These are phyloP conservation scores for Cladosporium sphaerospermum DNA, from an alignment of 2,329 filamentous ascomycete species.

Conservation along the genomic window DNA sequence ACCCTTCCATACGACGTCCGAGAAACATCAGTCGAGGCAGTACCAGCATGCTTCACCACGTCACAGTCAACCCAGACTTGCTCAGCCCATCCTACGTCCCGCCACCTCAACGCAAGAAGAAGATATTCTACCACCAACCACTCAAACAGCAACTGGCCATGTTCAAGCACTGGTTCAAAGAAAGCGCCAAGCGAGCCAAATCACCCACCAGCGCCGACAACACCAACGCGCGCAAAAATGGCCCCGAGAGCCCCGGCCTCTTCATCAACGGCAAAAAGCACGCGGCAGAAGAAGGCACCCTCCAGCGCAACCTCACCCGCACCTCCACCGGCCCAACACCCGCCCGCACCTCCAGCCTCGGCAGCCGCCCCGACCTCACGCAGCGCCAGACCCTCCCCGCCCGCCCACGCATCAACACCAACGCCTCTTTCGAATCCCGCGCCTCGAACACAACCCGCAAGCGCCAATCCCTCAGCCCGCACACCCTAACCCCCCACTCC, in stretches of 20 bases:
- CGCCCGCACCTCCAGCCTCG: constrained; percentile 27
- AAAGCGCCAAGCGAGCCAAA: constrained; percentile 55
- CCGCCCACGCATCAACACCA: constrained; percentile 40
- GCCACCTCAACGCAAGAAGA: constrained; percentile 38
- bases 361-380: constrained; percentile 34
- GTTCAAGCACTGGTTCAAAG: constrained; percentile 67
- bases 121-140: constrained; percentile 54
- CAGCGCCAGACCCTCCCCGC: constrained; percentile 34
- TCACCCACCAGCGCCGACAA: constrained; percentile 40
- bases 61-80: constrained; percentile 62
- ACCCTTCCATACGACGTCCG: constrained; percentile 54
- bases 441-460: constrained; percentile 23
- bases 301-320: constrained; percentile 29
- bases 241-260: constrained; percentile 12
- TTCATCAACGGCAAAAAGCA: constrained; percentile 12
- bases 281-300: constrained; percentile 10
- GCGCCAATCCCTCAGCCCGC: constrained; percentile 60
- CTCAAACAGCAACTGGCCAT: constrained; percentile 61
- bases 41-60: constrained; percentile 80
- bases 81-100: constrained; percentile 47
- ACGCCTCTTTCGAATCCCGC: constrained; percentile 29
- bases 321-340: constrained; percentile 31
- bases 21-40: constrained; percentile 35
- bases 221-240: constrained; percentile 16
- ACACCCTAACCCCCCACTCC: constrained; percentile 80